These are phyloP conservation scores for Xylaria sp. DNA, from an alignment of 2,329 filamentous ascomycete genomes.

Conservation along the genomic window DNA sequence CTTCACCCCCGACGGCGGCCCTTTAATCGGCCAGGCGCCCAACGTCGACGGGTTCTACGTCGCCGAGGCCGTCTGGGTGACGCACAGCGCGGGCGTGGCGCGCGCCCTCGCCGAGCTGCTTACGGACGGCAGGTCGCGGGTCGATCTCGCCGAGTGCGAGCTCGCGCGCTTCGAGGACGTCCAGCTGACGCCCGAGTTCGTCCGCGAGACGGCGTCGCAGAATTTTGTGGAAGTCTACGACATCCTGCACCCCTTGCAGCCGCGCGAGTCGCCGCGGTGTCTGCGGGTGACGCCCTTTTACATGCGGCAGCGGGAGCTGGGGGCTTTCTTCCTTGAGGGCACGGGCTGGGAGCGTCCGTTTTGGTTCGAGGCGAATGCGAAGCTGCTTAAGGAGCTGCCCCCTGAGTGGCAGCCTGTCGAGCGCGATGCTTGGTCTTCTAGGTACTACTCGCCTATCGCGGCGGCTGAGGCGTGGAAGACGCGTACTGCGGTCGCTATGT, in stretches of 20 bases:
- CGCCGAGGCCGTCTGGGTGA: conserved; percentile 39
- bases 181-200: conserved; percentile 33
- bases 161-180: conserved; percentile 38
- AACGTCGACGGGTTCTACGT: conserved; percentile 39
- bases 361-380: conserved; percentile 37
- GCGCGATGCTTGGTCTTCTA: conserved; percentile 35
- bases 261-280: conserved; percentile 33
- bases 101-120: conserved; percentile 37
- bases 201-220: conserved; percentile 35
- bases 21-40: conserved; percentile 35
- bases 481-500: conserved; percentile 38
- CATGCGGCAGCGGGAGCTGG: conserved; percentile 36
- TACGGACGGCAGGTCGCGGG: conserved; percentile 34
- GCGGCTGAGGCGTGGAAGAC: conserved; percentile 38
- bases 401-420: conserved; percentile 35
- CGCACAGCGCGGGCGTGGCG: conserved; percentile 37
- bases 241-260: conserved; percentile 38
- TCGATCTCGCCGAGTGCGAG: conserved; percentile 38
- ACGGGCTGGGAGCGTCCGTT: conserved; percentile 35
- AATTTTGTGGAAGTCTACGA: conserved; percentile 39
- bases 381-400: conserved; percentile 27
- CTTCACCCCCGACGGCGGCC: conserved; percentile 37
- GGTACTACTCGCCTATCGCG: conserved; percentile 38
- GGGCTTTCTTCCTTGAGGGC: conserved; percentile 36
- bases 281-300: conserved; percentile 36